Evolutionary conservation across 1,284 basidiomycete species (phyloP), one percentile per base, ranked within the genome.

Genomic region (Leccinum idahoense): DNA sequence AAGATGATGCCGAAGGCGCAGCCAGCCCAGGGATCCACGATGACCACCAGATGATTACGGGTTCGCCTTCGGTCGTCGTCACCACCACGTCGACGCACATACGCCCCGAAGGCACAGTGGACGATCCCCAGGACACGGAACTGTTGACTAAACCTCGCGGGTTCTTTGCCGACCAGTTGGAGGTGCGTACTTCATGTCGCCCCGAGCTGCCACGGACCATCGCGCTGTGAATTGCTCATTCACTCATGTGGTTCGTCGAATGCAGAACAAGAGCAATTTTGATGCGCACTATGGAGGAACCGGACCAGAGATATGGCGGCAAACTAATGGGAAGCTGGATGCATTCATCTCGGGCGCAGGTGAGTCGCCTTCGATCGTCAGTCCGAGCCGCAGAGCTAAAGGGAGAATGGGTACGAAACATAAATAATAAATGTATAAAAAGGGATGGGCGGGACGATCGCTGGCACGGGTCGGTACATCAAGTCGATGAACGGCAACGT

Each of bases 291-390:
- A 86, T 70, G 78, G 86, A 44, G 92, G 93, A 1, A 99, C 96
- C 0, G 97, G 94, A 0, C 95, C 95, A 0, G 97, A 99, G 77
- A 94, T 99, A 49, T 94, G 95, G 89, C 82, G 89, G 59, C 97
- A 99, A 73, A 95, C 93, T 0, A 89, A 87, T 67, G 95, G 95
- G 1, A 77, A 79, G 23, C 69, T 98, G 1, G 84, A 92, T 70
- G 94, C 91, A 3, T 98, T 98, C 71, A 90, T 99, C 32, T 88
- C 90, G n/a, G 97, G 97, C 1, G 95, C 96, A 64, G 94, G 94
- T 83, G 63, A 59, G 76, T 62, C 58, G 6, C 20, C 10, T 39
- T 8, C 23, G 5, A 32, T 32, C 8, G 32, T 32, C 32, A 14
- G 8, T 26, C 6, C 2, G 7, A n/a, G 56, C 5, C 5, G 1